phyloP scores from a whole-genome alignment of 116 monocot genomes.

The Iris pallida region DNA sequence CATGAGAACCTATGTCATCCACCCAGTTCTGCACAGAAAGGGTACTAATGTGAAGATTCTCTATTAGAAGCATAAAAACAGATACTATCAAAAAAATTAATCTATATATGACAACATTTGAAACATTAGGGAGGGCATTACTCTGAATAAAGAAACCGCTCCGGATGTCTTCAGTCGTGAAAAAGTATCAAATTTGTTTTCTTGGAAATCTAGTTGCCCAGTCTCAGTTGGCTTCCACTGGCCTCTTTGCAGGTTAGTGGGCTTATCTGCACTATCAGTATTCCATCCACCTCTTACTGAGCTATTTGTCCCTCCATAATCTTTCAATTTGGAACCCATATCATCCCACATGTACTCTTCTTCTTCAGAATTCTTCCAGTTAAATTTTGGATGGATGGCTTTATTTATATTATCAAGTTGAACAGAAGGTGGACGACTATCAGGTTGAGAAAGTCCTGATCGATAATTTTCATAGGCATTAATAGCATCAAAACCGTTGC shows the following conservation, averaged over 20 bases:
- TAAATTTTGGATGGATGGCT: conserved; percentile 23
- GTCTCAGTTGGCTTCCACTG: conserved; percentile 31
- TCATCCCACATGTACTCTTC: conserved; percentile 97
- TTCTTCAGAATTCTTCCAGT: conserved; percentile 94
- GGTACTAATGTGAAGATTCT: neutral
- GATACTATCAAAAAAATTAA: conserved; percentile 1
- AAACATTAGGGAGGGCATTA: conserved; percentile 12
- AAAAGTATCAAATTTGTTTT: conserved; percentile 36
- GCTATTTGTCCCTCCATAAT: conserved; percentile 28
- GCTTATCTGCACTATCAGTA: conserved; percentile 33
- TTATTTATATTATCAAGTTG: conserved; percentile 28
- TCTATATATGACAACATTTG: no score
- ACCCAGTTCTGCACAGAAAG: conserved; percentile 1
- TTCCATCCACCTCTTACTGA: conserved; percentile 28
- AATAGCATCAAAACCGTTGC: conserved; percentile 47
- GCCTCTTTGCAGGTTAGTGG: conserved; percentile 26
- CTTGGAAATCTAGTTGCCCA: conserved; percentile 21
- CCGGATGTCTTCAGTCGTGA: conserved; percentile 18
- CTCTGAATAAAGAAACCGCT: conserved; percentile 25
- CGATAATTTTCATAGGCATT: conserved; percentile 22
- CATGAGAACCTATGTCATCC: neutral
- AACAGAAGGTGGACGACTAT: conserved; percentile 22
- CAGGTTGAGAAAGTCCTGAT: conserved; percentile 18
- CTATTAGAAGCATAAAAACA: neutral
- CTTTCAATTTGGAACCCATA: conserved; percentile 39